Conservation (phyloP, 257 asterid genomes). For the Scutellaria baicalensis region DNA sequence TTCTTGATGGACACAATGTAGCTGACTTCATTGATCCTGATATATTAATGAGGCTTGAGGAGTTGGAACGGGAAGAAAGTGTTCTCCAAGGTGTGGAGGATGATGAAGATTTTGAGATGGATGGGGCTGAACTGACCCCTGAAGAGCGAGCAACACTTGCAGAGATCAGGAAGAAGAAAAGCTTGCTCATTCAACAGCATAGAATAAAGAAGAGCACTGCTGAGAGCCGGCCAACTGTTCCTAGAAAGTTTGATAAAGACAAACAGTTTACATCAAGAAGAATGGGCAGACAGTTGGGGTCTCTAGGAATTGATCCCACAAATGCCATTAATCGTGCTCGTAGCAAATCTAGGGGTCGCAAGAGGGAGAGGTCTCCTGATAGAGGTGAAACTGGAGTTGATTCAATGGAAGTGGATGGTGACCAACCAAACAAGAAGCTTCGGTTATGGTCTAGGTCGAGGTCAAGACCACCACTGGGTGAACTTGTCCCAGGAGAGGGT, state of each 20-base stretch:
- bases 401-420: conserved; percentile 71
- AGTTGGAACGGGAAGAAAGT: conserved; percentile 83
- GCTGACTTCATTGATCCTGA: conserved; percentile 91
- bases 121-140: conserved; percentile 66
- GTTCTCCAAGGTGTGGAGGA: conserved; percentile 66
- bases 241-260: conserved; percentile 83
- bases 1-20: conserved; percentile 92
- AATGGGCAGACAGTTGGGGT: conserved; percentile 81
- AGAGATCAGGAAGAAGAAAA: conserved; percentile 72
- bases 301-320: conserved; percentile 71
- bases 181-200: conserved; percentile 71
- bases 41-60: conserved; percentile 78
- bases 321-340: conserved; percentile 76
- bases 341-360: conserved; percentile 79
- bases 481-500: conserved; percentile 85
- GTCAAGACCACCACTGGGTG: conserved; percentile 57
- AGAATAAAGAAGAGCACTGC: conserved; percentile 84
- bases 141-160: conserved; percentile 66
- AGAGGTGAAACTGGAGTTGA: conserved; percentile 28
- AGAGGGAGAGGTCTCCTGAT: conserved; percentile 73
- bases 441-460: conserved; percentile 55
- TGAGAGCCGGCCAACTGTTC: conserved; percentile 77
- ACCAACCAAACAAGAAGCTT: conserved; percentile 60
- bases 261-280: conserved; percentile 49
- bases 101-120: conserved; percentile 79